A percentile compares a stretch with the other conserved stretches of the same genome.
Conservation (phyloP, 192 early-diverging fungal species). For the Nowakowskiella sp. region DNA sequence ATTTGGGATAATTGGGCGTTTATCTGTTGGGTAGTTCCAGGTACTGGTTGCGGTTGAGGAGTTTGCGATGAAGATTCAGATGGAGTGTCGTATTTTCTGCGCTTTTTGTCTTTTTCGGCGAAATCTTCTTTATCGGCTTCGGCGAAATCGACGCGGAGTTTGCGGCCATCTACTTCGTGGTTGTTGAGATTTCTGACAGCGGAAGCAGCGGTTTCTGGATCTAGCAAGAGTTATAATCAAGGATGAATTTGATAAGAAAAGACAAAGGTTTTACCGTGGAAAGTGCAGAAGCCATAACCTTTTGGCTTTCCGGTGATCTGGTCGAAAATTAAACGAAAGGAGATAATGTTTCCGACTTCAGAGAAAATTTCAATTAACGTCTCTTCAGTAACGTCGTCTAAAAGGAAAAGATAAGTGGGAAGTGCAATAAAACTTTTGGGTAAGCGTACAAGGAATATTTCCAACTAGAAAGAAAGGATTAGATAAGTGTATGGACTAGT, state of each 20-base stretch:
- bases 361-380: constrained; percentile 88
- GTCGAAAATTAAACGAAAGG: constrained; percentile 81
- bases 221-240: constrained; percentile 26
- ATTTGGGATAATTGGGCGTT: constrained; percentile 46
- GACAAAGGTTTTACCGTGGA: constrained; percentile 42
- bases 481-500: not conserved
- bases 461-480: constrained; percentile 20
- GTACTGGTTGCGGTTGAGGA: too few species aligned
- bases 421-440: not conserved
- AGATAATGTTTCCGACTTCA: constrained; percentile 70
- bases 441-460: constrained; percentile 32
- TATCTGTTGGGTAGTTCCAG: too few species aligned
- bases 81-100: constrained; percentile 14
- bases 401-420: constrained; percentile 67
- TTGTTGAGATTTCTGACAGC: constrained; percentile 76
- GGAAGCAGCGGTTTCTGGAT: constrained; percentile 85
- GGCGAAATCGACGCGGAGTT: constrained; percentile 87
- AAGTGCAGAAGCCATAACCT: constrained; percentile 94
- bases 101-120: not conserved
- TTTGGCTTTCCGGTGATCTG: constrained; percentile 76
- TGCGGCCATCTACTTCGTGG: constrained; percentile 80
- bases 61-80: too few species aligned
- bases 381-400: constrained; percentile 85
- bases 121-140: constrained; percentile 64
- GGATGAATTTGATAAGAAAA: not conserved